phyloP scores from a whole-genome alignment of 2,329 filamentous ascomycete genomes.

The Calycina herbarum region DNA sequence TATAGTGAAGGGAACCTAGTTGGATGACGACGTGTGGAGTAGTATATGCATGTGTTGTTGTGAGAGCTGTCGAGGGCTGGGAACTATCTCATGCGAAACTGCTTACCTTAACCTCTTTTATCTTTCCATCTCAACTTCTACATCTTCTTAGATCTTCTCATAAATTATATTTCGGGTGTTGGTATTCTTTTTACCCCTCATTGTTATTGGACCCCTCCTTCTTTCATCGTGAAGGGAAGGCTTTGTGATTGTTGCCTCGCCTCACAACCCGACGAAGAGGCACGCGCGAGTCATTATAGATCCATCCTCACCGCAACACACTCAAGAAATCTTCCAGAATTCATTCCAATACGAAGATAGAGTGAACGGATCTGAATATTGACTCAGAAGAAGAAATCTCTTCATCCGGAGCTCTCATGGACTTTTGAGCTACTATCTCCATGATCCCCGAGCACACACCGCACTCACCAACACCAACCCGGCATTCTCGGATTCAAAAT shows the following conservation, averaged over 20 bases:
- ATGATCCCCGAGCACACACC: neutral
- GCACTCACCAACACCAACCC: neutral
- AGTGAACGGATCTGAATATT: neutral
- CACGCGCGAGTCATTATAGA: slow-evolving; percentile 1
- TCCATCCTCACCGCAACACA: slow-evolving; percentile 2
- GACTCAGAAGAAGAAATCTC: neutral
- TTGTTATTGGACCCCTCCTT: neutral
- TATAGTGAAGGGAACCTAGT: too few relatives aligned
- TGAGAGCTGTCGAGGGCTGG: neutral
- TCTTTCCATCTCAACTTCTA: neutral
- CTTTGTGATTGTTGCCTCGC: slow-evolving; percentile 3
- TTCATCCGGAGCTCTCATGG: neutral
- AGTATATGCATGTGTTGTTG: neutral
- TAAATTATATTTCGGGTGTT: neutral
- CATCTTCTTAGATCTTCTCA: neutral
- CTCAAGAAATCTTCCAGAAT: too few relatives aligned
- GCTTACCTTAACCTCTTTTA: neutral
- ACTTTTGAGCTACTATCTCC: neutral
- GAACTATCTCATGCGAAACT: neutral
- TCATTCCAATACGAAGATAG: neutral
- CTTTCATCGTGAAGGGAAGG: neutral
- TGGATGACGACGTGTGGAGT: neutral
- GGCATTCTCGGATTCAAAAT: neutral
- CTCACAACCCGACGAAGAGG: neutral
- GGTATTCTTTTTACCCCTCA: neutral